Evolutionary conservation across 2,329 filamentous ascomycete species (phyloP).

Genomic region (Colletotrichum cereale): DNA sequence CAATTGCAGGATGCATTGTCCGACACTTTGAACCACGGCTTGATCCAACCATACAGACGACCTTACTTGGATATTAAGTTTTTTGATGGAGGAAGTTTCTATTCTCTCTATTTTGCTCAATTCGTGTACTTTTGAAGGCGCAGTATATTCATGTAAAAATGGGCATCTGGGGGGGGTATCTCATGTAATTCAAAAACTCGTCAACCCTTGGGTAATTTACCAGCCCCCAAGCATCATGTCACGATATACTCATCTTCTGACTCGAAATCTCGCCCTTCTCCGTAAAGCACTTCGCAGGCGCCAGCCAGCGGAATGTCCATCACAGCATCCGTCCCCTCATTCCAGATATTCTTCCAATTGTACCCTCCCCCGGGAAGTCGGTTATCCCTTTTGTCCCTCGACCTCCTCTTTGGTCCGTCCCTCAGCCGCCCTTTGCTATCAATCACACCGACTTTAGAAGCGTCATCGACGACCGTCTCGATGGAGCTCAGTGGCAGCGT

Average conservation of each 20-base stretch:
- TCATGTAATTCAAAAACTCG: neutral
- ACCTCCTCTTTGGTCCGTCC: constrained; percentile 50
- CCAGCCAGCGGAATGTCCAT: constrained; percentile 97
- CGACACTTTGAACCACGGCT: neutral
- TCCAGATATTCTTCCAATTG: constrained; percentile 89
- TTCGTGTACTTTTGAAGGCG: no score
- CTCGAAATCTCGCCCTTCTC: constrained; percentile 60
- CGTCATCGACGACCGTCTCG: constrained; percentile 93
- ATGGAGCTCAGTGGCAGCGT: constrained; percentile 84
- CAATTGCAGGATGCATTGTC: neutral
- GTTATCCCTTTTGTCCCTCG: constrained; percentile 50
- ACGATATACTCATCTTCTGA: constrained; percentile 42
- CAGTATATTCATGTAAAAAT: no score
- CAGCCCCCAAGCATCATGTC: constrained; percentile 9
- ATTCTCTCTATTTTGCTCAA: neutral
- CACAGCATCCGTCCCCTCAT: constrained; percentile 92
- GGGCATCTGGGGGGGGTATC: constrained; percentile 21
- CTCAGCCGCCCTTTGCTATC: constrained; percentile 74
- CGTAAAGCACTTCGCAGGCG: constrained; percentile 95
- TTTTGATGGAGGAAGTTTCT: neutral
- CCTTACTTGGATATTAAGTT: neutral
- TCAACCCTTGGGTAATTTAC: no score
- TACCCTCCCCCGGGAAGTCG: constrained; percentile 55
- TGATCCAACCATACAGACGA: neutral
- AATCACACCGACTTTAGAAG: constrained; percentile 85